Evolutionary conservation across 208 protist genomes (phyloP).

Genomic region (Endotrypanum monterogeii): DNA sequence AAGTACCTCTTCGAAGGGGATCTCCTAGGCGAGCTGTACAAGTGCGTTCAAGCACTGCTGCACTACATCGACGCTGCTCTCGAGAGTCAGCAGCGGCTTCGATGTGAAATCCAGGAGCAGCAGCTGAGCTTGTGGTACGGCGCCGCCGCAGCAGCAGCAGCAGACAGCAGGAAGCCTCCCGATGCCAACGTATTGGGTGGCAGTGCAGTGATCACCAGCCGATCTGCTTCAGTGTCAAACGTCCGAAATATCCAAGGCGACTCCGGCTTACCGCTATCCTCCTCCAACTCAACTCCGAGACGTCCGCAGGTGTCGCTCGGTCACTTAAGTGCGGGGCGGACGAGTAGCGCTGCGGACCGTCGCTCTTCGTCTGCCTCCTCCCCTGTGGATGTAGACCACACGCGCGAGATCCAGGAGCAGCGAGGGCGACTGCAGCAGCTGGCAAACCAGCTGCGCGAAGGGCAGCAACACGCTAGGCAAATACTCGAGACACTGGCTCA

Average conservation of each 20-base stretch:
- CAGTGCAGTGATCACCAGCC: not conserved
- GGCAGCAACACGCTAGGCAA: constrained; percentile 18
- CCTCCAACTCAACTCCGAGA: constrained; percentile 20
- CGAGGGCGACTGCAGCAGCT: constrained; percentile 35
- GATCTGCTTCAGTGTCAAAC: not conserved
- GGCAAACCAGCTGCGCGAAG: constrained; percentile 31
- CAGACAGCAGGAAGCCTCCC: not conserved
- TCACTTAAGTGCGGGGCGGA: not conserved
- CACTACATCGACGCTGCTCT: constrained; percentile 71
- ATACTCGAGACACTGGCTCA: constrained; percentile 31
- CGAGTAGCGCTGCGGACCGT: constrained; percentile 19
- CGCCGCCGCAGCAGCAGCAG: no score
- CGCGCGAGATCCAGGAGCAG: constrained; percentile 21
- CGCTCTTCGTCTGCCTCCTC: constrained; percentile 16
- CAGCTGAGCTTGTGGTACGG: constrained; percentile 21
- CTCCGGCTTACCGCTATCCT: not conserved
- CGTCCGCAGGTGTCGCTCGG: constrained; percentile 20
- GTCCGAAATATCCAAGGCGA: no score
- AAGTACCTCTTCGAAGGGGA: constrained; percentile 39
- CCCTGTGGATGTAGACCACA: not conserved
- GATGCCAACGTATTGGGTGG: not conserved
- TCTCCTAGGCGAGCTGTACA: constrained; percentile 55
- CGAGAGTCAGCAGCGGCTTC: constrained; percentile 66
- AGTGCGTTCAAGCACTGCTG: constrained; percentile 49
- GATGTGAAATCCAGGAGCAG: constrained; percentile 37